phyloP scores from a whole-genome alignment of 2,329 filamentous ascomycete genomes.

The Metarhizium guizhouense region DNA sequence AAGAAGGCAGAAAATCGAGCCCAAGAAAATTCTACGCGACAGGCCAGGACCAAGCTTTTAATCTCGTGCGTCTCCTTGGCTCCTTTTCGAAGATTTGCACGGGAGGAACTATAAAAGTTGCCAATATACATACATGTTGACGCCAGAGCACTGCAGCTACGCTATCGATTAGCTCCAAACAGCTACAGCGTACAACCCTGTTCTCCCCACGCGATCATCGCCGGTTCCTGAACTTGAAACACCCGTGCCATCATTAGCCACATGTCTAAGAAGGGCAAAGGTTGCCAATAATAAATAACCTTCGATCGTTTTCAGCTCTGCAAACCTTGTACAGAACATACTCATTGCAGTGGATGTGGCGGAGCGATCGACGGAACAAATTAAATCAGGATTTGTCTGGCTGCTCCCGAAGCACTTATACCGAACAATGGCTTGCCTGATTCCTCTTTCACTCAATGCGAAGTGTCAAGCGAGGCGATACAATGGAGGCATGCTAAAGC shows the following conservation, averaged over 20 bases:
- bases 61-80: neutral
- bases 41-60: neutral
- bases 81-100: neutral
- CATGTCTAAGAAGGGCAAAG: neutral
- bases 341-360: neutral
- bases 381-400: neutral
- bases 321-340: neutral
- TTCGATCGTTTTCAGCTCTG: neutral
- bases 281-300: neutral
- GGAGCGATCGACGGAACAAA: neutral
- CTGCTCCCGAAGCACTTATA: neutral
- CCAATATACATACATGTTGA: too few relatives aligned
- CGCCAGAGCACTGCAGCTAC: too few relatives aligned
- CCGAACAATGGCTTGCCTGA: slow-evolving; percentile 19
- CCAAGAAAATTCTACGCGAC: neutral
- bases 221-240: slow-evolving; percentile 6
- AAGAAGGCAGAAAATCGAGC: neutral
- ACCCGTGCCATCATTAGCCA: slow-evolving; percentile 1
- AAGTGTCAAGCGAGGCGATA: slow-evolving; percentile 2
- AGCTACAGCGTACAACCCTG: neutral
- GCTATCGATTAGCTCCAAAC: neutral
- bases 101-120: too few relatives aligned
- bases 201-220: neutral
- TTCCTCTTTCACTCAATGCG: slow-evolving; percentile 20
- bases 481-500: neutral